Conservation (phyloP, 2,329 filamentous ascomycete genomes). For the Talaromyces rugulosus region DNA sequence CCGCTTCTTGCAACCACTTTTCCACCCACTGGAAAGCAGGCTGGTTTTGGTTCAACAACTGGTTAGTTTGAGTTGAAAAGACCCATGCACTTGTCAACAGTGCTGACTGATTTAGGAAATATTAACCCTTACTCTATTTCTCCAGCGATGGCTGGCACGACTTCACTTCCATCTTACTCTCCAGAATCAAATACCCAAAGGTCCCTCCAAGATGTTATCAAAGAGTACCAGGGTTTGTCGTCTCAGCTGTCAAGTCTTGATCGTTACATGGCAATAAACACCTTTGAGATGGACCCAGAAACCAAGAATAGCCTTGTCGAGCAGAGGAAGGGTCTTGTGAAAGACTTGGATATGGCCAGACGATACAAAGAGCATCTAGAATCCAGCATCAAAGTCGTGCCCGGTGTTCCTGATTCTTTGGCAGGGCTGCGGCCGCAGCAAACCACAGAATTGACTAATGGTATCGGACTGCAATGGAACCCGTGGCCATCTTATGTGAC, state of each 20-base stretch:
- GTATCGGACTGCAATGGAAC: neutral
- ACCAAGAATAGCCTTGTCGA: constrained; percentile 32
- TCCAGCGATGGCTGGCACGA: constrained; percentile 10
- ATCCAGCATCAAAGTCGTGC: constrained; percentile 15
- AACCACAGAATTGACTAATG: neutral
- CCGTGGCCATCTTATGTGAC: neutral
- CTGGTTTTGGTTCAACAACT: neutral
- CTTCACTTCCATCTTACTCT: constrained; percentile 4
- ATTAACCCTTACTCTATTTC: neutral
- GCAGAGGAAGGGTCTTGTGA: constrained; percentile 32
- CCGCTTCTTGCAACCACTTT: constrained; percentile 3
- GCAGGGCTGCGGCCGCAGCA: neutral
- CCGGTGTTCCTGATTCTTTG: neutral
- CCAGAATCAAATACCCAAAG: constrained; percentile 17
- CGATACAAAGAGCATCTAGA: constrained; percentile 33
- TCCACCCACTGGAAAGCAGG: constrained; percentile 7
- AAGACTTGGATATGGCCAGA: constrained; percentile 33
- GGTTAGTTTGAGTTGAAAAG: neutral
- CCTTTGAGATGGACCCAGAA: constrained; percentile 31
- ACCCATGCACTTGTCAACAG: constrained; percentile 6
- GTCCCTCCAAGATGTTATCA: constrained; percentile 26
- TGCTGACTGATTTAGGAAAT: constrained; percentile 4
- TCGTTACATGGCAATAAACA: constrained; percentile 35
- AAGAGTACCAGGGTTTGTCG: constrained; percentile 27
- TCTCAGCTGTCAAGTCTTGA: constrained; percentile 33